These are phyloP conservation scores for Ulmus americana DNA, from an alignment of 331 rosid species.

Conservation along the genomic window DNA sequence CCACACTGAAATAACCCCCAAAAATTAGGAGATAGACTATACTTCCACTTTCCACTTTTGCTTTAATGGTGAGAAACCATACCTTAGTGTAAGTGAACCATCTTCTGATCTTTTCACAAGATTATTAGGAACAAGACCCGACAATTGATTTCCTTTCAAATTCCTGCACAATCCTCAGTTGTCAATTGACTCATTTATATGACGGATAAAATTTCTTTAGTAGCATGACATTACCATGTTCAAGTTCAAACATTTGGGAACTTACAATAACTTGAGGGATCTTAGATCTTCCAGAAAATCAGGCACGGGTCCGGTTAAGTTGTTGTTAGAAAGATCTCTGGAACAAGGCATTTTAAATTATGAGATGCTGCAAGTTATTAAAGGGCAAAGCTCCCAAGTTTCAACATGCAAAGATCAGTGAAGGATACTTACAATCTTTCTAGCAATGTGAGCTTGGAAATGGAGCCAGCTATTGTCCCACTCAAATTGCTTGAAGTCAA, in stretches of 20 bases:
- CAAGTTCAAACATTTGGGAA: constrained; percentile 1
- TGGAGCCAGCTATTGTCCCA: constrained; percentile 41
- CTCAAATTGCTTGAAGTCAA: constrained; percentile 48
- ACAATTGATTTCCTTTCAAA: constrained; percentile 52
- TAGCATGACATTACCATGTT: neutral
- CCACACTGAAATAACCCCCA: constrained; percentile 35
- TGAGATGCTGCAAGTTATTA: neutral
- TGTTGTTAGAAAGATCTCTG: constrained; percentile 68
- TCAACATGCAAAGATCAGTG: neutral
- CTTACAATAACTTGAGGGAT: constrained; percentile 54
- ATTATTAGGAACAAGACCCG: constrained; percentile 43
- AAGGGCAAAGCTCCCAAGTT: neutral
- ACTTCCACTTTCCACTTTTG: neutral
- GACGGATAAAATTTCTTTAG: neutral
- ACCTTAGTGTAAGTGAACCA: constrained; percentile 57
- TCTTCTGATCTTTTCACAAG: constrained; percentile 39
- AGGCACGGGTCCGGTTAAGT: constrained; percentile 56
- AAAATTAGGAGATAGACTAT: neutral
- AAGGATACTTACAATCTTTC: constrained; percentile 51
- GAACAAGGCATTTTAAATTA: constrained; percentile 5
- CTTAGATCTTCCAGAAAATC: constrained; percentile 42
- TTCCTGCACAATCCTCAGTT: constrained; percentile 33
- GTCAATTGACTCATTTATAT: neutral
- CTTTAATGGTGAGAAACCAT: neutral
- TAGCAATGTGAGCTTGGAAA: constrained; percentile 46